These are phyloP conservation scores for Aciculoconidium aculeatum DNA, from an alignment of 805 yeast species.

Conservation along the genomic window DNA sequence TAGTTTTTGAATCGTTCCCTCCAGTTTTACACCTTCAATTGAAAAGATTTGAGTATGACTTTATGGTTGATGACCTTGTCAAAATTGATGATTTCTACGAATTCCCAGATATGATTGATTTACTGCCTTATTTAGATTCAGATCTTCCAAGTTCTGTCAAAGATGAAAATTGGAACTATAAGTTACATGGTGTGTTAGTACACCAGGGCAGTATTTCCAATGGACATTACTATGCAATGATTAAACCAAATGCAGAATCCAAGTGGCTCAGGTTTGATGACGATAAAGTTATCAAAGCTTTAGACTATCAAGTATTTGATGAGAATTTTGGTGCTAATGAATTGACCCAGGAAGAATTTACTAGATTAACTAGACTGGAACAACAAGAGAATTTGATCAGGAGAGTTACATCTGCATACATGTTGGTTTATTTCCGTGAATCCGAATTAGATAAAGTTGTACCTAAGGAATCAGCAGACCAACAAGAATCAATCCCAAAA, in stretches of 20 bases:
- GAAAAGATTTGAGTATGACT: conserved; percentile 92
- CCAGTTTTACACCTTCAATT: conserved; percentile 89
- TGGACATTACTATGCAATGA: conserved; percentile 94
- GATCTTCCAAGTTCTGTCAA: conserved; percentile 34
- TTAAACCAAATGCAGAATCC: conserved; percentile 63
- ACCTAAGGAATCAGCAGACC: conserved; percentile 49
- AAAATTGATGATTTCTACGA: conserved; percentile 91
- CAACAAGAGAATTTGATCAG: conserved; percentile 58
- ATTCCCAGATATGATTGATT: conserved; percentile 77
- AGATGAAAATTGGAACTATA: conserved; percentile 67
- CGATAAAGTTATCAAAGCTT: conserved; percentile 86
- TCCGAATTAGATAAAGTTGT: conserved; percentile 51
- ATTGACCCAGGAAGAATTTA: conserved; percentile 42
- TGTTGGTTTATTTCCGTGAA: conserved; percentile 88
- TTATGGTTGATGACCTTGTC: conserved; percentile 77
- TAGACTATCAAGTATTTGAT: conserved; percentile 78
- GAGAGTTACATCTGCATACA: conserved; percentile 91
- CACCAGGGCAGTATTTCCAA: conserved; percentile 94
- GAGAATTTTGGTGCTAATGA: conserved; percentile 86
- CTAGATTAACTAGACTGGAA: conserved; percentile 50
- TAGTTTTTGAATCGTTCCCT: conserved; percentile 84
- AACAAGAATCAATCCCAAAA: conserved; percentile 40
- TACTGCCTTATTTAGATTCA: conserved; percentile 71
- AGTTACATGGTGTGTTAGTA: conserved; percentile 87
- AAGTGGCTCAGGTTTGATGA: conserved; percentile 92